Evolutionary conservation across 2,329 filamentous ascomycete genomes (phyloP), one percentile per base, ranked within the genome.

Genomic region (Penicillium sp.): DNA sequence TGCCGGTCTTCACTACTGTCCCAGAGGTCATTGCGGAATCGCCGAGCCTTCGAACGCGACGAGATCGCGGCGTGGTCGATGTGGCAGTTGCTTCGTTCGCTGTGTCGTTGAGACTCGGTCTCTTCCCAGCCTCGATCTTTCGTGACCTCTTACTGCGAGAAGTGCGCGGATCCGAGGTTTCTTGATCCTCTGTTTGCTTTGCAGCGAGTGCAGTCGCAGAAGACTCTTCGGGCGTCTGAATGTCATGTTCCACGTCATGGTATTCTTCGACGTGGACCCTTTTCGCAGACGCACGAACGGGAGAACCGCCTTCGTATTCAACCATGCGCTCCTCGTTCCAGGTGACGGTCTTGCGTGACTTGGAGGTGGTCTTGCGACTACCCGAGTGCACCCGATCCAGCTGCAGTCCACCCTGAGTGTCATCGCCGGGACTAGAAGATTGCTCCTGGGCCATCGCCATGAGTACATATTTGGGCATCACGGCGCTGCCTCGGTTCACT

Each of bases 271-370:
- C 18, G 11, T 18, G 4, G 24, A 18, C 28, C 4, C 24, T 13
- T 12, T 56, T 50, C 9, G 47, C 54, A 4, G 56, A 46, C 2
- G 53, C 53, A 3, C 49, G 36, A n/a, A 35, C 27, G n/a, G 28
- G 32, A 5, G 25, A 48, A 8, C 60, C 58, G 29, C 63, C 66
- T 45, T 67, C 62, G 43, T 63, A 70, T 47, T 66, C 58, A 13
- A 62, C 67, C 6, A 70, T 61, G n/a, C 59, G 63, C 33, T 65
- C 56, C 4, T 69, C 64, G 26, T 68, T 67, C 68, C 68, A 71
- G n/a, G 59, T 59, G 27, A 71, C 68, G 18, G 51, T 56, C 50
- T 69, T 70, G 18, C 39, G 49, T 38, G 45, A 47, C 6, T 32
- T 45, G 7, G 42, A 43, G 12, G 32, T 28, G 5, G 25, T 8